Evolutionary conservation across 2,329 filamentous ascomycete genomes (phyloP), one percentile per base, ranked within the genome.

Genomic region (Dactylonectria macrodidyma): DNA sequence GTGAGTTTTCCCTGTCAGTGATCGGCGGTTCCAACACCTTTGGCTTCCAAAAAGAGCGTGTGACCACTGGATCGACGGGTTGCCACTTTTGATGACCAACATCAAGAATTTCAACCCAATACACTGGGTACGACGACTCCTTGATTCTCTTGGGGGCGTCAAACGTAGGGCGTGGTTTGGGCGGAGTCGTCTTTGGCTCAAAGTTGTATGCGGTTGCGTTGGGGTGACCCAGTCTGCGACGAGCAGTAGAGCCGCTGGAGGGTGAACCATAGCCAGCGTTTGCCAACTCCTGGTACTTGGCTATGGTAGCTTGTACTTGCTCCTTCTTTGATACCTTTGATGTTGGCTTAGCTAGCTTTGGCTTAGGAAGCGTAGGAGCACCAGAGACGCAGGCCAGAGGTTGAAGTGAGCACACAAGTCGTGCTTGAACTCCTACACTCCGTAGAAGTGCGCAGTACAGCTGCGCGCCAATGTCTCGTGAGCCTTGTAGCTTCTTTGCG

Each of bases 71-170:
- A 78, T 99, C 96, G 44, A 96, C 89, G 0, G 94, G 88, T 62
- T 97, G 89, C 96, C 96, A 99, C 83, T 94, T 97, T 78, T 98
- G 93, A 71, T 94, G 90, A 0, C 93, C 92, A 60, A 90, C 85
- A 70, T 98, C 95, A 71, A 97, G 93, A 3, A 94, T 91, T 81
- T 99, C 96, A 1, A 98, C 92, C 96, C 96, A 99, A 78, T 95
- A 98, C 3, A 98, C 87, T 0, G 96, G 96, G 75, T 92, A 93
- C 0, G 89, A 81, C 0, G 94, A 95, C 76, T 95, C 93, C 26
- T 86, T 87, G 11, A 92, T 87, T 14, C 77, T 81, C 61, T 81
- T 83, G 11, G 77, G 82, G 59, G 71, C 75, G 26, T 77, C 81
- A 75, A 78, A 79, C 30, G 70, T 72, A 46, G 75, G 74, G n/a